These are phyloP conservation scores for Ampelocalamus luodianensis DNA, from an alignment of 176 grass and related monocot genomes.

Conservation along the genomic window DNA sequence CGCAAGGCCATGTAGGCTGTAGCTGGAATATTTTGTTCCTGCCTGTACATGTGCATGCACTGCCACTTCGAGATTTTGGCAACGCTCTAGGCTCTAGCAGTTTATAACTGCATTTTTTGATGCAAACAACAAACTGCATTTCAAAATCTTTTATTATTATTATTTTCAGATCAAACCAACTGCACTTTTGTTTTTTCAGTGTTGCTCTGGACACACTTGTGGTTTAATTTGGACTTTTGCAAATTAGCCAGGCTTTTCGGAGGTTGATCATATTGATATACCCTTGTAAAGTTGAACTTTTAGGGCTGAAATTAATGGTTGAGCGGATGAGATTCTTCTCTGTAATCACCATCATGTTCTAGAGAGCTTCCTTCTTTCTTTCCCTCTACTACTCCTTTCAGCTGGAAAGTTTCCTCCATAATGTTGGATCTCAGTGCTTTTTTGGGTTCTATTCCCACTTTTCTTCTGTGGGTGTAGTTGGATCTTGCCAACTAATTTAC, in stretches of 20 bases:
- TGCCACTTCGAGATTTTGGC: neutral
- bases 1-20: neutral
- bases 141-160: neutral
- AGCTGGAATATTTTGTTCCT: neutral
- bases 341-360: neutral
- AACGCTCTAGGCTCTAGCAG: too few relatives aligned
- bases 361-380: neutral
- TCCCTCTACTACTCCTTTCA: neutral
- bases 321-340: neutral
- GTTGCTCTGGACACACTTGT: neutral
- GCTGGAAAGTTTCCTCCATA: slow-evolving; percentile 1
- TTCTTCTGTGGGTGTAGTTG: slow-evolving; percentile 16
- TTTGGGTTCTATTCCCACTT: slow-evolving; percentile 5
- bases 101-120: too few relatives aligned
- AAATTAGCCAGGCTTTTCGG: neutral
- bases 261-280: neutral
- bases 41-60: neutral
- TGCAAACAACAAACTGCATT: neutral
- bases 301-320: neutral
- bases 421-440: slow-evolving; percentile 12
- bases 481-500: slow-evolving; percentile 31
- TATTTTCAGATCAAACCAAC: neutral
- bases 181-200: neutral
- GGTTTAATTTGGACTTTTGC: neutral
- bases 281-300: neutral